Conservation (phyloP, 1,284 basidiomycete species). For the Trametes hirsuta region DNA sequence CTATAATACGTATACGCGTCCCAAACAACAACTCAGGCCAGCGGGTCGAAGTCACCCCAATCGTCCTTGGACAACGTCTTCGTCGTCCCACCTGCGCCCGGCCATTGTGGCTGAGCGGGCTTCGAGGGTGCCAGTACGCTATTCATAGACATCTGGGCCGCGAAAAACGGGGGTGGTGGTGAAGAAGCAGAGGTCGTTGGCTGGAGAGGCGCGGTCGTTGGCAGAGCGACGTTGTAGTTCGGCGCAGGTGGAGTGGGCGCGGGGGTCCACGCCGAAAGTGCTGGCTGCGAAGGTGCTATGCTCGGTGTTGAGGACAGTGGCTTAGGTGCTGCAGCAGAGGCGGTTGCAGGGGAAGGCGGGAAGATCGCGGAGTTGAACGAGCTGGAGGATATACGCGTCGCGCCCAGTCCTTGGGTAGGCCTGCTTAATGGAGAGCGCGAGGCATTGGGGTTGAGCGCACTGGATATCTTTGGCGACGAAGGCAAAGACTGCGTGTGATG, state of each 20-base stretch:
- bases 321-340: conserved; percentile 9
- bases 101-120: conserved; percentile 53
- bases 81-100: conserved; percentile 34
- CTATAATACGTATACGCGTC: conserved; percentile 3
- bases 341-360: conserved; percentile 29
- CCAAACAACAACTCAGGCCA: conserved; percentile 41
- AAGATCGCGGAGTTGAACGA: conserved; percentile 42
- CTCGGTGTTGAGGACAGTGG: conserved; percentile 15
- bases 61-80: conserved; percentile 62
- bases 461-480: conserved; percentile 41
- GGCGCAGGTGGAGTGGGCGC: conserved; percentile 20
- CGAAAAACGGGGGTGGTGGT: conserved; percentile 39
- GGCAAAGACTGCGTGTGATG: conserved; percentile 43
- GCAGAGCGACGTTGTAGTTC: conserved; percentile 36
- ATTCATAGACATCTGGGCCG: conserved; percentile 48
- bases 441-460: conserved; percentile 21
- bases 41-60: conserved; percentile 82
- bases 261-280: conserved; percentile 20
- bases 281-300: conserved; percentile 18
- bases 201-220: conserved; percentile 22
- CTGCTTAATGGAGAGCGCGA: conserved; percentile 28
- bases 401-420: conserved; percentile 43
- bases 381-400: conserved; percentile 39
- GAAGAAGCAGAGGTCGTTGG: conserved; percentile 35
- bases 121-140: conserved; percentile 61